Evolutionary conservation across 164 flowering plant species (phyloP).

Genomic region (Liriodendron chinense): DNA sequence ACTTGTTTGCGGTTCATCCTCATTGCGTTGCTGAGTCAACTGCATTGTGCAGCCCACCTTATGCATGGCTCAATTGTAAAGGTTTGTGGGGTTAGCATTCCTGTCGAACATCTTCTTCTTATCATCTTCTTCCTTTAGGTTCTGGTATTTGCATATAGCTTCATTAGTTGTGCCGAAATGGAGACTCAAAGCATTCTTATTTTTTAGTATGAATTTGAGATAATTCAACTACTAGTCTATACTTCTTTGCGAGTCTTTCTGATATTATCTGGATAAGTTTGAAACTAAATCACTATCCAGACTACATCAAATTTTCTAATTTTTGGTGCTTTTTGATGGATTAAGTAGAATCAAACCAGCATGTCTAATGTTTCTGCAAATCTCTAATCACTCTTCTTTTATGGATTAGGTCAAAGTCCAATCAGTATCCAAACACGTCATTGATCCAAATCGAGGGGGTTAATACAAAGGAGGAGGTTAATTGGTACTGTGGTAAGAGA

Average conservation of each 20-base stretch:
- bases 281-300: no score
- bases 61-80: no score
- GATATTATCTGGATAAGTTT: no score
- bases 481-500: conserved; percentile 17
- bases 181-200: neutral
- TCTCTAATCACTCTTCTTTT: neutral
- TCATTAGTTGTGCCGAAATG: no score
- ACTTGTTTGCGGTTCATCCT: no score
- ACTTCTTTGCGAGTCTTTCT: neutral
- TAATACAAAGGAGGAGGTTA: conserved; percentile 16
- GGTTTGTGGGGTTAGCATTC: neutral
- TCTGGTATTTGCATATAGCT: neutral
- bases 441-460: conserved; percentile 16
- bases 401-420: conserved; percentile 11
- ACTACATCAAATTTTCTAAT: neutral
- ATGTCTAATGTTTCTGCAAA: neutral
- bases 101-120: neutral
- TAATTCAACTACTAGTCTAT: neutral
- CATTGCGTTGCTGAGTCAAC: no score
- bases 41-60: no score
- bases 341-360: neutral
- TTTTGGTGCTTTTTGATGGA: neutral
- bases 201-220: neutral
- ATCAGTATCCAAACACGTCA: conserved; percentile 13
- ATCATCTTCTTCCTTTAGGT: neutral